A percentile compares a stretch with the other conserved stretches of the same genome.
Evolutionary conservation across 2,329 filamentous ascomycete species (phyloP).

Genomic region (Botrytis galanthina): DNA sequence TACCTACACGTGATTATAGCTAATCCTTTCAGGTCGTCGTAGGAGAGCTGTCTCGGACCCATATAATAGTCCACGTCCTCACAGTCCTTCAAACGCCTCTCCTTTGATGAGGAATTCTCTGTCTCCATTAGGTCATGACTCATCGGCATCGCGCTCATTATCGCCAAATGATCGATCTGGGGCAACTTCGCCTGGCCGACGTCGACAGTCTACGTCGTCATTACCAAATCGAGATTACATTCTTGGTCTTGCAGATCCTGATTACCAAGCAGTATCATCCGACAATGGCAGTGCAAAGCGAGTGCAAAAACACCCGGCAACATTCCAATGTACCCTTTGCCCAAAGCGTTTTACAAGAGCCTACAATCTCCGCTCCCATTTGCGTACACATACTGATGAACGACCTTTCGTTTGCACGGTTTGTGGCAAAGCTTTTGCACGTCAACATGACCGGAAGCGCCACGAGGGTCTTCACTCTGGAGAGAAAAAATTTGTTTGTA

Average conservation of each 20-base stretch:
- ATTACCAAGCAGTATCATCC: constrained; percentile 65
- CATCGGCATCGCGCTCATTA: constrained; percentile 50
- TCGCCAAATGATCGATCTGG: constrained; percentile 58
- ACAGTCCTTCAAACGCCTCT: constrained; percentile 51
- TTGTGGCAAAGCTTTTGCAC: constrained; percentile 94
- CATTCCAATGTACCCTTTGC: constrained; percentile 90
- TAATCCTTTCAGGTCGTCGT: constrained; percentile 37
- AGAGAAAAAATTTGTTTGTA: constrained; percentile 98
- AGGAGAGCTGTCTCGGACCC: constrained; percentile 40
- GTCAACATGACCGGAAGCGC: constrained; percentile 94
- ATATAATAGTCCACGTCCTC: constrained; percentile 47
- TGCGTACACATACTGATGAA: constrained; percentile 96
- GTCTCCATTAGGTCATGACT: constrained; percentile 43
- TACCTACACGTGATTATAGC: constrained; percentile 16
- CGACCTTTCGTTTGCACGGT: constrained; percentile 96
- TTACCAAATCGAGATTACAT: constrained; percentile 69
- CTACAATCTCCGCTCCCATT: constrained; percentile 92
- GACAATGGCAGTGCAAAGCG: constrained; percentile 66
- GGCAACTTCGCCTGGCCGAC: constrained; percentile 45
- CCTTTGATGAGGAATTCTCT: constrained; percentile 52
- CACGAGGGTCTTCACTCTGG: constrained; percentile 95
- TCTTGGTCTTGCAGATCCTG: constrained; percentile 85
- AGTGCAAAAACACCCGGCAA: constrained; percentile 96
- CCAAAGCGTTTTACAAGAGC: constrained; percentile 95
- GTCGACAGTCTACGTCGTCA: constrained; percentile 62